Evolutionary conservation across 129 eudicot species (phyloP).

Genomic region (Silybum marianum): DNA sequence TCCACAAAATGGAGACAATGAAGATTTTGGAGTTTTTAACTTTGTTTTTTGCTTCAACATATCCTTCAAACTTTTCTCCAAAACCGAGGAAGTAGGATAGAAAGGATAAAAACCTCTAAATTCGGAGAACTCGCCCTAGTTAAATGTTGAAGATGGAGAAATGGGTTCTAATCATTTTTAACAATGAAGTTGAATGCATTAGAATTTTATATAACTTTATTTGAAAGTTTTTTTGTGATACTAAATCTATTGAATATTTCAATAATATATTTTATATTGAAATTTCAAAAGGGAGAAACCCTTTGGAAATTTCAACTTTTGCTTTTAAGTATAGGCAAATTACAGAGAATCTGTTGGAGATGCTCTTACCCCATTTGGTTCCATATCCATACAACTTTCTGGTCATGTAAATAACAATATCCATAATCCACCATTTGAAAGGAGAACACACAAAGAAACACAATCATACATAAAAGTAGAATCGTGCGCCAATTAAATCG

Average conservation of each 20-base stretch:
- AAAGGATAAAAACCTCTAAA: neutral
- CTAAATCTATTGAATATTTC: neutral
- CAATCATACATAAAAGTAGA: neutral
- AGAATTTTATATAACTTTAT: neutral
- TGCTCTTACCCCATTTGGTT: neutral
- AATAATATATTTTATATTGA: neutral
- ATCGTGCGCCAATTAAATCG: too few relatives aligned
- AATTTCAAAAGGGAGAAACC: neutral
- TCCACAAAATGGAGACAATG: neutral
- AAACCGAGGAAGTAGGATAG: too few relatives aligned
- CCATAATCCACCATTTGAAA: neutral
- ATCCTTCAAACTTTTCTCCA: neutral
- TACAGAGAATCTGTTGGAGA: neutral
- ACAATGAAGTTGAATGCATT: neutral
- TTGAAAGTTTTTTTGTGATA: neutral
- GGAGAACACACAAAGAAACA: neutral
- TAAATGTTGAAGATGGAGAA: neutral
- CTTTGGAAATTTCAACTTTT: neutral
- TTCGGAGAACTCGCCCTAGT: neutral
- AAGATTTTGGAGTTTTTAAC: neutral
- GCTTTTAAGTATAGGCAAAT: neutral
- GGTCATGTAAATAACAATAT: neutral
- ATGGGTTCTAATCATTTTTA: neutral
- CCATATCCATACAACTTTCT: neutral
- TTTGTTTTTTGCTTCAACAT: neutral